Base-by-base conservation (phyloP, 2,329 filamentous ascomycete genomes). In the Hirsutella thompsonii region DNA sequence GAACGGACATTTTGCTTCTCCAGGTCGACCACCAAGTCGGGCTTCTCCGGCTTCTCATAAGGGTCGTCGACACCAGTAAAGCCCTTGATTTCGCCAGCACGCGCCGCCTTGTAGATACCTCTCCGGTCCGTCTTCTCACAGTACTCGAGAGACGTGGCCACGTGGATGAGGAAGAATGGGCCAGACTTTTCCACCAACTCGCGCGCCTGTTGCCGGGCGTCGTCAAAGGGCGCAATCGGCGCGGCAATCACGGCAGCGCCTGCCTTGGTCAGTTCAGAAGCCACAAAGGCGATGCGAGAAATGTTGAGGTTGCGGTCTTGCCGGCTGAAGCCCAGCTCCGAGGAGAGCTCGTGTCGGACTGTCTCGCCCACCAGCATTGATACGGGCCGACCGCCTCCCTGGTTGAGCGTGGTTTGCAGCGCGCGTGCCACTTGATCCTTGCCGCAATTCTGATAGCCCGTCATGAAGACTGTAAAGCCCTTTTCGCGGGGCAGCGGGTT, bases 41-140 rank as follows among this genome's bases (percentile, higher is more conserved):
- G 76, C 66, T 90, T 88, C 50, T 66, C 55, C 9, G 92, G 92
- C 19, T 64, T 59, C 79, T 98, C 92, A 59, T 98, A 98, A 38
- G 92, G 89, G 68, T 96, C 90, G 59, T 96, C 90, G 43, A 98
- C 88, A 55, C 92, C 92, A 8, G 92, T 98, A 75, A 98, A 98
- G 49, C 89, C 89, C 78, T 89, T 92, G 66, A 98, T 93, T 69
- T 94, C 84, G 44, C 92, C 92, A 18, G 72, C 74, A 47, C 92
- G 77, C 33, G 92, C 92, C 60, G 78, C 76, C 50, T 74, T 74
- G 66, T 96, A 98, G 57, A 94, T 81, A 45, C 92, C 92, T 46
- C 83, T 76, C 71, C 87, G 89, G 66, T 98, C 92, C 23, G 87
- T 95, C 77, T 85, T 86, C 75, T 98, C 92, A 59, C 81, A 85